These are phyloP conservation scores for Oxyria digyna DNA, from an alignment of 148 eudicot species.

Conservation along the genomic window DNA sequence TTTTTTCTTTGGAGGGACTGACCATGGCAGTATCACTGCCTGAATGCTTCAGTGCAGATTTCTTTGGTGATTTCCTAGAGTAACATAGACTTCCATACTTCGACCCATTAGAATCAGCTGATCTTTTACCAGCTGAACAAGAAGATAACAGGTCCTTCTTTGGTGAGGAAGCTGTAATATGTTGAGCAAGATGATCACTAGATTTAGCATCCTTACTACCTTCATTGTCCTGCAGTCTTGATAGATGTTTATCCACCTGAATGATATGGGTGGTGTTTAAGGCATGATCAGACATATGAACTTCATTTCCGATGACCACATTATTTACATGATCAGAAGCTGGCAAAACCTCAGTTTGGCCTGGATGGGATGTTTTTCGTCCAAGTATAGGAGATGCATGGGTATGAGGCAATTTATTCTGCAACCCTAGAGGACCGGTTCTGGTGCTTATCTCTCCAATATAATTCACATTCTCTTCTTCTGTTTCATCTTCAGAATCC, in stretches of 20 bases:
- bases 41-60: conserved; percentile 13
- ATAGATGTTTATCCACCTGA: conserved; percentile 15
- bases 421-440: conserved; percentile 18
- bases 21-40: not conserved
- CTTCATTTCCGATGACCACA: conserved; percentile 15
- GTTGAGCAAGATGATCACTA: conserved; percentile 8
- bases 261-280: conserved; percentile 8
- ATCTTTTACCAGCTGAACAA: conserved; percentile 22
- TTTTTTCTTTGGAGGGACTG: not conserved
- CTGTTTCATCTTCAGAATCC: conserved; percentile 79
- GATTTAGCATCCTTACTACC: conserved; percentile 14
- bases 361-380: conserved; percentile 9
- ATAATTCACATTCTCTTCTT: conserved; percentile 12
- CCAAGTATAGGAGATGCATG: conserved; percentile 14
- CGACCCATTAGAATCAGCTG: conserved; percentile 17
- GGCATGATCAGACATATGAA: conserved; percentile 19
- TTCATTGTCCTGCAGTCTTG: conserved; percentile 11
- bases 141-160: conserved; percentile 17
- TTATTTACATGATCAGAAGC: conserved; percentile 10
- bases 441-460: conserved; percentile 12
- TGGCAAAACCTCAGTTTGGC: conserved; percentile 21
- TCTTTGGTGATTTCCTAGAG: conserved; percentile 28
- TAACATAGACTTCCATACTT: conserved; percentile 19
- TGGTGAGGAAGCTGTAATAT: conserved; percentile 11
- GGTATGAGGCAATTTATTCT: conserved; percentile 13